Evolutionary conservation across 2,329 filamentous ascomycete species (phyloP).

Genomic region (Ustulina deusta): DNA sequence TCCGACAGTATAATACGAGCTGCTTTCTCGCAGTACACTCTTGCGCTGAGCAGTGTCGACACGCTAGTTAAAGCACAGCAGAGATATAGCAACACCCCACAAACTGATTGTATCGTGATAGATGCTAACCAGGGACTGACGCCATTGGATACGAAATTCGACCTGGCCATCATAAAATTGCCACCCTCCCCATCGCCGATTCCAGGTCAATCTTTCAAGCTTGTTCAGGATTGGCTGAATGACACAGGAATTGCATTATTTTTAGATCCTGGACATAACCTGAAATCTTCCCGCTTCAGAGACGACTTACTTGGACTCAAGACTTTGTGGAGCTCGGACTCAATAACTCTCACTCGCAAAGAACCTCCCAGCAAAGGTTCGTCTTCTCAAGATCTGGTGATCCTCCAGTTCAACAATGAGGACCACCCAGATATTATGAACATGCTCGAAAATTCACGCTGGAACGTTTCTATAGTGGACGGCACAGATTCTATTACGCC

Average conservation of each 20-base stretch:
- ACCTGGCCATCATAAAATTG: conserved; percentile 5
- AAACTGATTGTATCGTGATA: neutral
- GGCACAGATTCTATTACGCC: neutral
- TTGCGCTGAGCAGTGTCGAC: conserved; percentile 1
- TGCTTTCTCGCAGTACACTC: conserved; percentile 4
- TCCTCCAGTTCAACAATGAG: neutral
- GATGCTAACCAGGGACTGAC: neutral
- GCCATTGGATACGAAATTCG: neutral
- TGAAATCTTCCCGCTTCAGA: neutral
- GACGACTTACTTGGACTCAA: neutral
- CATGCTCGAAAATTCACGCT: neutral
- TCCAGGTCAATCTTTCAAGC: neutral
- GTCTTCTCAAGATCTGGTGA: neutral
- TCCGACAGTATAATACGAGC: neutral
- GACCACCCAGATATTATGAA: neutral
- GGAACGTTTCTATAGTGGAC: neutral
- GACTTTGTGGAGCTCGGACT: neutral
- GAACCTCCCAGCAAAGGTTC: neutral
- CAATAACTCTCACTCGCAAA: neutral
- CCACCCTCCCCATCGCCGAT: neutral
- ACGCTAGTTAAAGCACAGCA: conserved; percentile 7
- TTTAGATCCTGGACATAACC: neutral
- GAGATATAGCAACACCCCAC: neutral
- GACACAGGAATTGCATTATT: neutral
- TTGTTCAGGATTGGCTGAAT: neutral